phyloP scores from a whole-genome alignment of 257 asterid genomes.

The Voacanga thouarsii region DNA sequence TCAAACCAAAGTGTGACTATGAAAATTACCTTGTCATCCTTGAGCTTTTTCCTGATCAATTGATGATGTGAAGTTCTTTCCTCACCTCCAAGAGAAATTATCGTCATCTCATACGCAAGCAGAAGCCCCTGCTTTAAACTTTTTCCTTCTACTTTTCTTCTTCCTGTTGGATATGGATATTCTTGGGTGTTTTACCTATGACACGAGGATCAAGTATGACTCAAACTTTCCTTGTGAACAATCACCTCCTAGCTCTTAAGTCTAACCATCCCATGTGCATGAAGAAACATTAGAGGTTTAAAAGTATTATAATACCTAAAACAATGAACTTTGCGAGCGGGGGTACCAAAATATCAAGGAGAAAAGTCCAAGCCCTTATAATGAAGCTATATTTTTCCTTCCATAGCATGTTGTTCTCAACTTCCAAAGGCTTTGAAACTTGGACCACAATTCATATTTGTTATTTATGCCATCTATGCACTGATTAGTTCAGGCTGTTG shows the following conservation, averaged over 20 bases:
- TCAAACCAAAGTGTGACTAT: neutral
- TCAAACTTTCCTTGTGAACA: neutral
- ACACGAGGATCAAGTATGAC: neutral
- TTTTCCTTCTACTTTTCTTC: neutral
- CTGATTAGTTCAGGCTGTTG: too few relatives aligned
- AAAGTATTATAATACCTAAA: neutral
- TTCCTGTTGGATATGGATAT: neutral
- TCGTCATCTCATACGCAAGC: neutral
- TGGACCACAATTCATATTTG: neutral
- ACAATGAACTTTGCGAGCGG: too few relatives aligned
- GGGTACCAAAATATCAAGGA: neutral
- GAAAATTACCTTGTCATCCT: neutral
- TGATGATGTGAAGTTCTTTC: neutral
- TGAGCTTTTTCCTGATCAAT: neutral
- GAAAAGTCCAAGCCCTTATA: neutral
- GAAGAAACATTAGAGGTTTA: neutral
- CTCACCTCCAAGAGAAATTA: neutral
- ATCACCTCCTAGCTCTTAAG: neutral
- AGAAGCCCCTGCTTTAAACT: neutral
- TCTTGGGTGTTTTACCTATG: neutral
- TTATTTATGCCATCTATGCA: neutral
- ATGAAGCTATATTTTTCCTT: neutral
- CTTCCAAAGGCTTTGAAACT: slow-evolving; percentile 10
- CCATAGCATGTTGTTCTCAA: slow-evolving; percentile 1
- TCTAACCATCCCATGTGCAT: neutral